Base-by-base conservation (phyloP, 768 basidiomycete species). In the Mycena venus region DNA sequence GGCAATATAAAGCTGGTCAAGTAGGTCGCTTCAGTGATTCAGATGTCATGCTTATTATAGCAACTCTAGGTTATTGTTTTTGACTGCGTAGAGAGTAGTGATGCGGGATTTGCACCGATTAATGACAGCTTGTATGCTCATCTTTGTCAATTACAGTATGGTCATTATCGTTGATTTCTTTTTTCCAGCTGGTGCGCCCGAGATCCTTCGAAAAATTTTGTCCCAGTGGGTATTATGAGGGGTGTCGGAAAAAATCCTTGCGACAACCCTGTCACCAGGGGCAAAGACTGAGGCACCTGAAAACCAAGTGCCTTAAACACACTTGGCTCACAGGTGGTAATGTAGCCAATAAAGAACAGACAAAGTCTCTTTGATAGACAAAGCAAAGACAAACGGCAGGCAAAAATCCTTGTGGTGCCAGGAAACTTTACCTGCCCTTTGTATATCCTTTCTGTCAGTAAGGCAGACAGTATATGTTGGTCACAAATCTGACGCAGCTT, bases 141-240 rank as follows among this genome's bases (percentile, higher is more conserved):
- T 32, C 3, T 47, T 31, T 23, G 42, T 44, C 21, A 7, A 47
- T 63, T 8, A n/a, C 44, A 32, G 7, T 19, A 42, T 47, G 15
- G 40, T 34, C 27, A n/a, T 29, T 29, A 21, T n/a, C n/a, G n/a
- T n/a, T n/a, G n/a, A 63, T 63, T 21, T 55, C 47, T 6, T 47
- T 44, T 40, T 21, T 21, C 15, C 17, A 67, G 65, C 2, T 67
- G 65, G 65, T 67, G 65, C 53, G 65, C 36, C 17, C 21, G 65
- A 19, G 65, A 67, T 31, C 65, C 65, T 4, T n/a, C 40, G 51
- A 67, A 67, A 38, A 5, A 67, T 44, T 67, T 36, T 11, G 65
- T 67, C 9, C 65, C 65, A 8, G 53, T 67, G 2, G 65, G 65
- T 12, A 23, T 56, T n/a, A 67, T 67, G 65, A 25, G 10, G 25